Evolutionary conservation across 129 eudicot species (phyloP).

Genomic region (Scalesia atractyloides): DNA sequence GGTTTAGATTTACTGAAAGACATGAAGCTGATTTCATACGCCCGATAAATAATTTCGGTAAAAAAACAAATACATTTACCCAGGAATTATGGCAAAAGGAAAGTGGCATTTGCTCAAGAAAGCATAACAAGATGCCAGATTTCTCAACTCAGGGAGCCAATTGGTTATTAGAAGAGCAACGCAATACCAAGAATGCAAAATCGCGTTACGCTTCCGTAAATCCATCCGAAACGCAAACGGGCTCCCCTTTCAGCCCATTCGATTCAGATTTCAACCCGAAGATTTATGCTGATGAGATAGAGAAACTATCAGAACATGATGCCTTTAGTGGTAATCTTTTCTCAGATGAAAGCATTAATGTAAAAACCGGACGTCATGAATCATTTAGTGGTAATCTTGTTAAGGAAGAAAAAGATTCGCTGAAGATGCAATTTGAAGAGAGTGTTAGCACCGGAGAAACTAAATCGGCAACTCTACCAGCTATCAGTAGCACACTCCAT

Average conservation of each 20-base stretch:
- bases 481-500: constrained; percentile 32
- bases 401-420: constrained; percentile 22
- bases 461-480: constrained; percentile 27
- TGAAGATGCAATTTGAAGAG: constrained; percentile 21
- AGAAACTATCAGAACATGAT: constrained; percentile 24
- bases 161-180: constrained; percentile 34
- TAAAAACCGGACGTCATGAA: constrained; percentile 22
- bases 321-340: constrained; percentile 35
- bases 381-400: constrained; percentile 19
- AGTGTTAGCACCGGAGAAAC: constrained; percentile 33
- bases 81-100: constrained; percentile 28
- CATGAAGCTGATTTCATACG: constrained; percentile 29
- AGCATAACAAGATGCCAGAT: constrained; percentile 24
- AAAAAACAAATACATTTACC: constrained; percentile 18
- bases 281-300: constrained; percentile 26
- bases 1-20: constrained; percentile 21
- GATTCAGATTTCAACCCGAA: constrained; percentile 22
- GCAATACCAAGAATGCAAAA: constrained; percentile 16
- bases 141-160: constrained; percentile 37
- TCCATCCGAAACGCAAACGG: constrained; percentile 31
- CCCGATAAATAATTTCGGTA: constrained; percentile 24
- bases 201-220: constrained; percentile 30
- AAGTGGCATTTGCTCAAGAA: constrained; percentile 18
- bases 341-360: constrained; percentile 23
- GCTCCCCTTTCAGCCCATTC: constrained; percentile 23